Conservation (phyloP, 139 green algal species). For the Bryopsis sp. region DNA sequence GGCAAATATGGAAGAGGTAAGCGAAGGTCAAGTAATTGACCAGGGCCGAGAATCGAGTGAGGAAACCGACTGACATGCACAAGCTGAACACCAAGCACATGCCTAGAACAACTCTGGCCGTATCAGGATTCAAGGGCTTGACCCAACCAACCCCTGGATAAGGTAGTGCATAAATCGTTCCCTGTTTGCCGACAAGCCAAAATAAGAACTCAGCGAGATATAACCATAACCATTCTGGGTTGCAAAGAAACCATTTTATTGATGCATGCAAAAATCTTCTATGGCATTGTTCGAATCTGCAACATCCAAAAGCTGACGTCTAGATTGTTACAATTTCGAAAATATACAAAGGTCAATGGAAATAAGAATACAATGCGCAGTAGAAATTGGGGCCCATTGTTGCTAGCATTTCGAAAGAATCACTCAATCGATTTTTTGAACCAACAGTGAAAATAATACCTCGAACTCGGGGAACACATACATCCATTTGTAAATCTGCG, state of each 20-base stretch:
- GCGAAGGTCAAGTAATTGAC: slow-evolving; percentile 4
- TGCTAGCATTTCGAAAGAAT: too few relatives aligned
- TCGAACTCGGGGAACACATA: slow-evolving; percentile 4
- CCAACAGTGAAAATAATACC: background rate
- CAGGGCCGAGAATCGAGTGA: background rate
- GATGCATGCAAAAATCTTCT: too few relatives aligned
- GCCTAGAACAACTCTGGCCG: background rate
- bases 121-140: background rate
- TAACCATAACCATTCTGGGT: too few relatives aligned
- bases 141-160: slow-evolving; percentile 13
- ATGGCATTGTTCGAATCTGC: too few relatives aligned
- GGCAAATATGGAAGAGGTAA: slow-evolving; percentile 10
- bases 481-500: slow-evolving; percentile 10
- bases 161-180: background rate
- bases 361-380: too few relatives aligned
- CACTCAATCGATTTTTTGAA: too few relatives aligned
- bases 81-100: background rate
- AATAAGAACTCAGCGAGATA: too few relatives aligned
- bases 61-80: background rate
- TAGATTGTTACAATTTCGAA: too few relatives aligned
- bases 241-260: too few relatives aligned
- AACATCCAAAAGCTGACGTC: too few relatives aligned
- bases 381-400: too few relatives aligned
- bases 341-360: too few relatives aligned
- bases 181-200: background rate